These are phyloP conservation scores for Acrocalymma vagum DNA, from an alignment of 2,329 filamentous ascomycete species.

Conservation along the genomic window DNA sequence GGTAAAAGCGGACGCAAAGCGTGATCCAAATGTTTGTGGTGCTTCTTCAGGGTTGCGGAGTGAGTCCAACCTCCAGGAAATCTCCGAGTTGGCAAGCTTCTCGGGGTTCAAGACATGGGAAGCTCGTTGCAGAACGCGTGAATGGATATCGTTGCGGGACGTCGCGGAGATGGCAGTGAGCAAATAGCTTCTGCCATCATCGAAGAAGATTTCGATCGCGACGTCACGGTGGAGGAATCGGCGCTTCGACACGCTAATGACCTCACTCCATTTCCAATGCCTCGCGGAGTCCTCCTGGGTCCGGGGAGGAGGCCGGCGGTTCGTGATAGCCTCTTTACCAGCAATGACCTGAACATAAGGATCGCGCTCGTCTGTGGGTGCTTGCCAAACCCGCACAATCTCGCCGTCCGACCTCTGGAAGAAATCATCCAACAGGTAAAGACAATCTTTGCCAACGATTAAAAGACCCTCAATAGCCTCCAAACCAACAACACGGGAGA, in stretches of 20 bases:
- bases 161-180: conserved; percentile 80
- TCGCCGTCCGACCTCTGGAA: conserved; percentile 95
- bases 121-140: conserved; percentile 78
- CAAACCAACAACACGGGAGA: conserved; percentile 91
- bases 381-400: conserved; percentile 96
- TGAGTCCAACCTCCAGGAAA: conserved; percentile 90
- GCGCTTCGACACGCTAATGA: conserved; percentile 94
- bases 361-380: conserved; percentile 89
- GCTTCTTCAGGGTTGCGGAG: conserved; percentile 73
- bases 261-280: conserved; percentile 92
- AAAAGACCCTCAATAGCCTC: conserved; percentile 94
- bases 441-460: conserved; percentile 87
- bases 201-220: conserved; percentile 96
- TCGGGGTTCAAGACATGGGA: conserved; percentile 79
- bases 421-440: conserved; percentile 96
- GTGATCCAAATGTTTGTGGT: conserved; percentile 78
- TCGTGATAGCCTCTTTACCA: conserved; percentile 72
- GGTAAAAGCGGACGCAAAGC: conserved; percentile 92
- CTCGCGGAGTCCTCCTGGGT: conserved; percentile 74
- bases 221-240: conserved; percentile 96
- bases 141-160: conserved; percentile 81
- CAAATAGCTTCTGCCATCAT: conserved; percentile 93
- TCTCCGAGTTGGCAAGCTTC: conserved; percentile 78
- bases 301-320: conserved; percentile 39
- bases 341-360: conserved; percentile 95